Percentiles rank a stretch among this genome's conserved stretches.
These are phyloP conservation scores for Setaria viridis DNA, from an alignment of 202 grass and related monocot genomes.

Conservation along the genomic window DNA sequence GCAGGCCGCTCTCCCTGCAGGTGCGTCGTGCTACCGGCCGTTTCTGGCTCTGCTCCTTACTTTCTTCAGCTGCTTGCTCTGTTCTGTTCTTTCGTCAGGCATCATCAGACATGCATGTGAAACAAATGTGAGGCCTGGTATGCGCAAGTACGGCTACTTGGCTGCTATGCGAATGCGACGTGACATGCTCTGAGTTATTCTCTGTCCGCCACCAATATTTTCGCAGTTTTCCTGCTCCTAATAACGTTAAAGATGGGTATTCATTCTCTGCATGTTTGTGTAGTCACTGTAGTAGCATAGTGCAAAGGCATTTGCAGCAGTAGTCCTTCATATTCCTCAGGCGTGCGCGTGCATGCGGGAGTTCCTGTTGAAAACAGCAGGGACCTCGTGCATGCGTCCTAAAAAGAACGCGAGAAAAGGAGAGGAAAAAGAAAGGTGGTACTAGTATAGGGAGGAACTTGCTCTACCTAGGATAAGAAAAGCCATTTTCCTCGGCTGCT, in stretches of 20 bases:
- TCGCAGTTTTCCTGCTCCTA: neutral
- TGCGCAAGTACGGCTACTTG: conserved; percentile 41
- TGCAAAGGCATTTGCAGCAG: neutral
- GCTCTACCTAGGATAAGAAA: neutral
- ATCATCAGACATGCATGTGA: neutral
- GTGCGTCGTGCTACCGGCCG: neutral
- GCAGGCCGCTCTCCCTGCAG: conserved; percentile 84
- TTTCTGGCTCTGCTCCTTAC: neutral
- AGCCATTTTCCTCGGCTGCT: neutral
- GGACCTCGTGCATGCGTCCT: conserved; percentile 38
- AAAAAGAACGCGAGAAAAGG: conserved; percentile 35
- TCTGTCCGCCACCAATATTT: neutral
- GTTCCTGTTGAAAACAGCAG: conserved; percentile 28
- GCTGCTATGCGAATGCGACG: conserved; percentile 42
- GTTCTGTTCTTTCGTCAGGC: neutral
- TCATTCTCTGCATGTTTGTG: neutral
- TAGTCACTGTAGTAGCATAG: neutral
- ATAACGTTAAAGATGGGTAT: too few relatives aligned
- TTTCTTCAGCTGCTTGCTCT: neutral
- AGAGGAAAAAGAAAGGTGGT: neutral
- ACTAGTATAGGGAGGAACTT: neutral
- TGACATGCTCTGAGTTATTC: conserved; percentile 40
- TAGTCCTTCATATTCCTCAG: neutral
- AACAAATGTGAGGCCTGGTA: neutral
- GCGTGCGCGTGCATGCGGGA: conserved; percentile 5